phyloP scores from a whole-genome alignment of 169 alveolate species.

The Plasmodium cynomolgi region DNA sequence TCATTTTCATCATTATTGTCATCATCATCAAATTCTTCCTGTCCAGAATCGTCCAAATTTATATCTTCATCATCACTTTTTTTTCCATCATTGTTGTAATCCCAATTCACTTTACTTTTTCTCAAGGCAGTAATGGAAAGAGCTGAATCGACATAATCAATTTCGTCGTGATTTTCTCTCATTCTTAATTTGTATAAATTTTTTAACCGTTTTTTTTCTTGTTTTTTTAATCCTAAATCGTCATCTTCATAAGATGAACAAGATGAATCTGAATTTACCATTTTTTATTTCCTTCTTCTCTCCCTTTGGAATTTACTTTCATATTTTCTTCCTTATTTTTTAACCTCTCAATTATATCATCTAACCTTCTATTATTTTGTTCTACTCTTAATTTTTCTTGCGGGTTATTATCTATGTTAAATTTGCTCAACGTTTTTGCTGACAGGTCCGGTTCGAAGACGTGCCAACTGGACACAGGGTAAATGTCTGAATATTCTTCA shows the following conservation, averaged over 20 bases:
- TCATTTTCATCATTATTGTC: constrained; percentile 69
- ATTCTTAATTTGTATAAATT: constrained; percentile 63
- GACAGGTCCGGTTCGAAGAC: constrained; percentile 74
- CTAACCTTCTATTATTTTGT: constrained; percentile 51
- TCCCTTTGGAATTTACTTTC: constrained; percentile 34
- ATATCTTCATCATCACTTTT: constrained; percentile 76
- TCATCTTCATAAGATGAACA: constrained; percentile 31
- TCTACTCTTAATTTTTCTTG: constrained; percentile 34
- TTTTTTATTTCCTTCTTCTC: constrained; percentile 17
- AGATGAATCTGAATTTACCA: neutral
- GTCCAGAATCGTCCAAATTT: constrained; percentile 18
- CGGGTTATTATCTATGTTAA: constrained; percentile 14
- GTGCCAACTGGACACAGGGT: constrained; percentile 75
- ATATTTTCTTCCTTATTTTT: constrained; percentile 57
- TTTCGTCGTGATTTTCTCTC: constrained; percentile 67
- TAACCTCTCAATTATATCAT: constrained; percentile 69
- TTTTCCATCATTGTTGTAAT: constrained; percentile 72
- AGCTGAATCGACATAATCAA: constrained; percentile 73
- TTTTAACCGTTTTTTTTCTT: constrained; percentile 74
- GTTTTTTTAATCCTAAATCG: constrained; percentile 70
- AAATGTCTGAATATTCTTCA: constrained; percentile 72
- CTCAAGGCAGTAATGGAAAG: constrained; percentile 34
- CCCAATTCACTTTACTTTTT: constrained; percentile 72
- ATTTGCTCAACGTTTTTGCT: constrained; percentile 23
- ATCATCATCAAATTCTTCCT: constrained; percentile 64